phyloP scores from a whole-genome alignment of 768 basidiomycete genomes.

The Calocera cornea region DNA sequence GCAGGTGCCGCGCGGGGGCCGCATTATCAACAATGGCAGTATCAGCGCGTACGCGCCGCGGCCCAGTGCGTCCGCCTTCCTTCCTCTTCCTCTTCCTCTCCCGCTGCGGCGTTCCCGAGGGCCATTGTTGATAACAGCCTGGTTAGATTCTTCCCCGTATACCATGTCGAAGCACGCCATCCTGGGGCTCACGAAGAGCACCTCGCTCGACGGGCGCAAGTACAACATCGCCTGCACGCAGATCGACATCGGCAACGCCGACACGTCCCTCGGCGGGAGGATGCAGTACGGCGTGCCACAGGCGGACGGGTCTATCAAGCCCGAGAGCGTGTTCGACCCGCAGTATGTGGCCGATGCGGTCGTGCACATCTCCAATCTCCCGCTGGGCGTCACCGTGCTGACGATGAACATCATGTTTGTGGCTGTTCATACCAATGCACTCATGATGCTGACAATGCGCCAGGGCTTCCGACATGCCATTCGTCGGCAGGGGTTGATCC shows the following conservation, averaged over 20 bases:
- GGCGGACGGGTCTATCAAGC: conserved; percentile 43
- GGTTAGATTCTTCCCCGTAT: conserved; percentile 38
- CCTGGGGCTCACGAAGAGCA: conserved; percentile 58
- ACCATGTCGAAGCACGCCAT: conserved; percentile 73
- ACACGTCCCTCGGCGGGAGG: conserved; percentile 41
- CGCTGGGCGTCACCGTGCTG: conserved; percentile 53
- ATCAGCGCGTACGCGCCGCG: conserved; percentile 57
- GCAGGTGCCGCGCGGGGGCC: conserved; percentile 60
- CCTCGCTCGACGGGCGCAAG: conserved; percentile 60
- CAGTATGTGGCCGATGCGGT: conserved; percentile 57
- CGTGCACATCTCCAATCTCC: conserved; percentile 57
- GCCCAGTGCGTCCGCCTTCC: conserved; percentile 21
- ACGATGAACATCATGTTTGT: conserved; percentile 63
- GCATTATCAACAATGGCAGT: conserved; percentile 78
- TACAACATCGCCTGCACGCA: conserved; percentile 66
- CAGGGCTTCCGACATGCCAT: conserved; percentile 37
- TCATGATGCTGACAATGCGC: not conserved
- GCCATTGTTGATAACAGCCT: not conserved
- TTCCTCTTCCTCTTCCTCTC: not conserved
- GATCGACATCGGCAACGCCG: conserved; percentile 77
- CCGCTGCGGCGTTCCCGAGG: too few species aligned
- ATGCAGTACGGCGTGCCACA: conserved; percentile 45
- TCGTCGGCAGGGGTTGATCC: conserved; percentile 35
- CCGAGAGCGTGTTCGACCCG: conserved; percentile 57
- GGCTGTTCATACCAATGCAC: not conserved